Evolutionary conservation across 139 green algal species (phyloP), one percentile per base, ranked within the genome.

Genomic region (Parachlorella kessleri): DNA sequence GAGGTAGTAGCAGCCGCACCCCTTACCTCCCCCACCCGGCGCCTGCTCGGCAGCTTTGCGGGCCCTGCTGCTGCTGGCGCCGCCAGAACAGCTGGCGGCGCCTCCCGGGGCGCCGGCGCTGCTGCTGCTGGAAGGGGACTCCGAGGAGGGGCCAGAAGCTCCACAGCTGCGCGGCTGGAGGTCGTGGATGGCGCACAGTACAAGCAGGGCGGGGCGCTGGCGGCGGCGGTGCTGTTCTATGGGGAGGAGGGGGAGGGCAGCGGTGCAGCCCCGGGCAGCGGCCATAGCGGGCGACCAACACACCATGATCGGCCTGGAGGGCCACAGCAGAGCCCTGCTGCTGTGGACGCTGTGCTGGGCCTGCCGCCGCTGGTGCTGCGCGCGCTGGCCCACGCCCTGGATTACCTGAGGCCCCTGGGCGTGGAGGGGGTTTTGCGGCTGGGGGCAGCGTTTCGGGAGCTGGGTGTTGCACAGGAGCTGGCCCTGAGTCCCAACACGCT

Each of bases 1-100:
- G 94, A 98, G 85, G 48, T 98, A 6, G 81, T 98, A 30, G 54
- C 92, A 0, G 72, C 85, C 1, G 77, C 81, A 48, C 77, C 76
- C 4, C 37, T 93, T 1, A 84, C 76, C 24, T 7, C 55, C 24
- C 35, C 79, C 35, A 93, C 87, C 9, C 63, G 86, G 26, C 86
- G 86, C n/a, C 75, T 93, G 76, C 77, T 93, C 55, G 72, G 48
- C 35, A 41, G 28, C 64, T 40, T 72, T 65, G 81, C 67, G 55
- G 70, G 28, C 33, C 72, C 33, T 68, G 28, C 28, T 65, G 35
- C 35, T 7, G 21, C 35, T 40, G 36, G 41, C 41, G 10, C 33
- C 68, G 42, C 41, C 37, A 18, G 10, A 18, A 18, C 37, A 18
- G 10, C 66, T 10, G 24, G 24, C 42, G 69, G 14, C 63, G 10